These are phyloP conservation scores for Nematodospora valgi DNA, from an alignment of 805 yeast genomes.

Conservation along the genomic window DNA sequence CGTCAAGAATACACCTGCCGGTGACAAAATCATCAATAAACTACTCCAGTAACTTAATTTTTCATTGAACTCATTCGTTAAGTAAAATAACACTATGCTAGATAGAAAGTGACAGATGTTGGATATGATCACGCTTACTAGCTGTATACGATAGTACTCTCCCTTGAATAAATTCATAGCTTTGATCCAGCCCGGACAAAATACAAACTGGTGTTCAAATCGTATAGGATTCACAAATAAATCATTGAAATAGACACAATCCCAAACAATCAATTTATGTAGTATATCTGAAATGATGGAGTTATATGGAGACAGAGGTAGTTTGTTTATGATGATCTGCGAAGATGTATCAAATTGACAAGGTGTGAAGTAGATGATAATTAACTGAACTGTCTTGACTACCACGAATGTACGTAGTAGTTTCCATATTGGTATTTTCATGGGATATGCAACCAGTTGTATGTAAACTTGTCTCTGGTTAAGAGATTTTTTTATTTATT, in stretches of 20 bases:
- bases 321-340: constrained; percentile 25
- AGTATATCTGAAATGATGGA: constrained; percentile 20
- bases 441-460: too few species aligned
- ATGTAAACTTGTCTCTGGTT: not conserved
- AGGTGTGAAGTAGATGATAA: constrained; percentile 38
- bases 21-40: constrained; percentile 55
- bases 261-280: constrained; percentile 74
- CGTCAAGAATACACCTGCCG: constrained; percentile 77
- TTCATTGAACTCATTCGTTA: constrained; percentile 40
- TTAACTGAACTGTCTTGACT: constrained; percentile 36
- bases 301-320: constrained; percentile 3
- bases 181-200: constrained; percentile 74
- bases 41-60: constrained; percentile 26
- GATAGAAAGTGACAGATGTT: constrained; percentile 50
- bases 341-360: constrained; percentile 50
- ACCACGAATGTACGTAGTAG: constrained; percentile 18
- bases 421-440: constrained; percentile 3
- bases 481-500: not conserved
- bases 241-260: constrained; percentile 70
- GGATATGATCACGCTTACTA: constrained; percentile 15
- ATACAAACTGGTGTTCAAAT: constrained; percentile 92
- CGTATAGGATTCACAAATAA: constrained; percentile 46
- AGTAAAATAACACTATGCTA: constrained; percentile 44
- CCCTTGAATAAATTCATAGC: constrained; percentile 29
- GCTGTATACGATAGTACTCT: constrained; percentile 9